These are phyloP conservation scores for Euclidium syriacum DNA, from an alignment of 345 rosid genomes.

Conservation along the genomic window DNA sequence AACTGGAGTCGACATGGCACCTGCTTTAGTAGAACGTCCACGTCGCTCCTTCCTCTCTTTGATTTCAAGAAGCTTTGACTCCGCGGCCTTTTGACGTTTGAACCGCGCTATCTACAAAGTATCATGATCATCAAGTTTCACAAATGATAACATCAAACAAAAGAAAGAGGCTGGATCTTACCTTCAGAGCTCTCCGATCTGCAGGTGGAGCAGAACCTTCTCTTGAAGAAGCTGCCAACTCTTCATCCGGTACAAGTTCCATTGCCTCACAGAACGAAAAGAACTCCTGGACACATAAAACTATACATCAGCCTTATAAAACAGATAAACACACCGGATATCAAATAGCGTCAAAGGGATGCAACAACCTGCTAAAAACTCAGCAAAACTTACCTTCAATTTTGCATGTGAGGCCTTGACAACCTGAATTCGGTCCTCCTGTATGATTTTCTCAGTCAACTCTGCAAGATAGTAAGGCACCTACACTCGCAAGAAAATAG, in stretches of 20 bases:
- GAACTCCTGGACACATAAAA: slow-evolving; percentile 55
- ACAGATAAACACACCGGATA: background rate
- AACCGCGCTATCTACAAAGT: slow-evolving; percentile 69
- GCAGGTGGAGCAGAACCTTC: slow-evolving; percentile 50
- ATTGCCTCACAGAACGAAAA: slow-evolving; percentile 79
- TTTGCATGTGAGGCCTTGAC: slow-evolving; percentile 56
- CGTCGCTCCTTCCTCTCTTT: slow-evolving; percentile 84
- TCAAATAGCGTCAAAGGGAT: background rate
- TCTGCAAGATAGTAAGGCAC: slow-evolving; percentile 81
- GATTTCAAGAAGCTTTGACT: slow-evolving; percentile 77
- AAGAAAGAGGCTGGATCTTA: slow-evolving; percentile 4
- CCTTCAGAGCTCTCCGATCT: slow-evolving; percentile 86
- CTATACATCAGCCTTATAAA: background rate
- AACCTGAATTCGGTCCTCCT: slow-evolving; percentile 60
- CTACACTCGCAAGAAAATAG: slow-evolving; percentile 27
- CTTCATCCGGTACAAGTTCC: slow-evolving; percentile 76
- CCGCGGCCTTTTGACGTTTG: slow-evolving; percentile 76
- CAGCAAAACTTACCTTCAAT: slow-evolving; percentile 49
- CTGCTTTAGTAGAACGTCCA: slow-evolving; percentile 68
- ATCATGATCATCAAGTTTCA: background rate
- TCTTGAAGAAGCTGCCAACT: slow-evolving; percentile 45
- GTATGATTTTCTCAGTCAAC: slow-evolving; percentile 58
- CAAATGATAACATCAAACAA: background rate
- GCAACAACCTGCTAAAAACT: background rate
- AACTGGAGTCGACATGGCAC: slow-evolving; percentile 73